phyloP scores from a whole-genome alignment of 768 basidiomycete species.

The Cubamyces lactineus region DNA sequence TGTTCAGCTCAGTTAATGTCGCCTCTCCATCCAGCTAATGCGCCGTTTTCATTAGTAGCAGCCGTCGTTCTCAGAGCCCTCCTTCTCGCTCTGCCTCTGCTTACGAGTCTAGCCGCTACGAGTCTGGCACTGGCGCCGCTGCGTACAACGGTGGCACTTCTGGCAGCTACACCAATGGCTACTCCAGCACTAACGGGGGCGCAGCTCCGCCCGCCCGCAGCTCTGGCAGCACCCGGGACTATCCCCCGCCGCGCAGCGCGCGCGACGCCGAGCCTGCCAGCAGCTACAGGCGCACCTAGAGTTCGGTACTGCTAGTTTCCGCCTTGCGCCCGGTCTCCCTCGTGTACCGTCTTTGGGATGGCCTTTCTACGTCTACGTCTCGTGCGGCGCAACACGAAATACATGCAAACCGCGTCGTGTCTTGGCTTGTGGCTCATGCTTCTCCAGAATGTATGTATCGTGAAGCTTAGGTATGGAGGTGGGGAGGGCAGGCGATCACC shows the following conservation, averaged over 20 bases:
- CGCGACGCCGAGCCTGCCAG: slow-evolving; percentile 40
- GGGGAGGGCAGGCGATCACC: neutral
- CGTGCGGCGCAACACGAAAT: neutral
- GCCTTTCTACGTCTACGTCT: neutral
- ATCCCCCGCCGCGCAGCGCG: slow-evolving; percentile 36
- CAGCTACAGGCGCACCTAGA: slow-evolving; percentile 33
- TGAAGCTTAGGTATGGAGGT: too few relatives aligned
- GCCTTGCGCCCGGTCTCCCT: too few relatives aligned
- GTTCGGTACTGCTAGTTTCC: neutral
- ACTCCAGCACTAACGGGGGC: slow-evolving; percentile 39
- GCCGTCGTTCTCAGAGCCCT: slow-evolving; percentile 77
- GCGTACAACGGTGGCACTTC: slow-evolving; percentile 33
- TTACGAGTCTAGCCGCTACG: slow-evolving; percentile 55
- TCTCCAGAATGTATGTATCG: too few relatives aligned
- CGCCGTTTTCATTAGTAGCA: slow-evolving; percentile 28
- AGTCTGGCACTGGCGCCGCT: slow-evolving; percentile 33
- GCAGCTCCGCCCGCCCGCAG: slow-evolving; percentile 38
- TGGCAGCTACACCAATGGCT: slow-evolving; percentile 51
- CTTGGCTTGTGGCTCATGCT: neutral
- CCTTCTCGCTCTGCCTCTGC: slow-evolving; percentile 50
- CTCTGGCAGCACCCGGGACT: slow-evolving; percentile 42
- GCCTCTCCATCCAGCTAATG: slow-evolving; percentile 6
- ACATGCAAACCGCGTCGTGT: neutral
- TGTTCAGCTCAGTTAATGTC: slow-evolving; percentile 4
- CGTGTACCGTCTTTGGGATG: neutral